Conservation (phyloP, 768 basidiomycete species). For the Hygrophoropsis aurantiaca region DNA sequence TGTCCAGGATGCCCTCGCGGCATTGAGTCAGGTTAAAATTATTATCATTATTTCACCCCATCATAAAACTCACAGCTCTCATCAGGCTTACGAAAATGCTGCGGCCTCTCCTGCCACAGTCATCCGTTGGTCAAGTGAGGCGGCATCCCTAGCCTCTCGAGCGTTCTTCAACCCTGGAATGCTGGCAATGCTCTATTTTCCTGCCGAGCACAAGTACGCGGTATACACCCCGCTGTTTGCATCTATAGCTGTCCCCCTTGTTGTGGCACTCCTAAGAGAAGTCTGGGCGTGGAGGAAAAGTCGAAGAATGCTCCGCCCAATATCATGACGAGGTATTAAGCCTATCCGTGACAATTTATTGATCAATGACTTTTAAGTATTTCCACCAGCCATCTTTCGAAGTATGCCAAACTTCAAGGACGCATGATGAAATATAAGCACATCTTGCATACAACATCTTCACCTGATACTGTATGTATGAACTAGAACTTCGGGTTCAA, state of each 20-base stretch:
- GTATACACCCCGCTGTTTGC: constrained; percentile 96
- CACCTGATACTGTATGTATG: no score
- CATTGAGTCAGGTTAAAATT: constrained; percentile 66
- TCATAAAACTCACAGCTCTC: constrained; percentile 7
- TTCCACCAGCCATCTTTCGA: no score
- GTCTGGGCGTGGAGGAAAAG: constrained; percentile 56
- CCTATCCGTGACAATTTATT: neutral
- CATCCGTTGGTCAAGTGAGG: constrained; percentile 60
- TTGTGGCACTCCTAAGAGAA: constrained; percentile 75
- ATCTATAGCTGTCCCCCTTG: constrained; percentile 79
- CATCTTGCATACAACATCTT: no score
- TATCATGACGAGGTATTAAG: neutral
- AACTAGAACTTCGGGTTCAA: no score
- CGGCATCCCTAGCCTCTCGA: constrained; percentile 66
- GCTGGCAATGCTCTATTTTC: constrained; percentile 95
- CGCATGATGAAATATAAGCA: no score
- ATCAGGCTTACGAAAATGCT: constrained; percentile 21
- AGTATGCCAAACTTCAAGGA: no score
- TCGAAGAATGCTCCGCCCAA: neutral
- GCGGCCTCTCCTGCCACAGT: constrained; percentile 29
- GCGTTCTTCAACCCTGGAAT: constrained; percentile 98
- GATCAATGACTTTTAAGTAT: no score
- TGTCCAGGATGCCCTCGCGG: constrained; percentile 65
- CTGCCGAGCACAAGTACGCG: constrained; percentile 95
- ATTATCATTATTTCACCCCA: constrained; percentile 1